phyloP scores from a whole-genome alignment of 2,329 filamentous ascomycete species.

The Canariomyces notabilis region DNA sequence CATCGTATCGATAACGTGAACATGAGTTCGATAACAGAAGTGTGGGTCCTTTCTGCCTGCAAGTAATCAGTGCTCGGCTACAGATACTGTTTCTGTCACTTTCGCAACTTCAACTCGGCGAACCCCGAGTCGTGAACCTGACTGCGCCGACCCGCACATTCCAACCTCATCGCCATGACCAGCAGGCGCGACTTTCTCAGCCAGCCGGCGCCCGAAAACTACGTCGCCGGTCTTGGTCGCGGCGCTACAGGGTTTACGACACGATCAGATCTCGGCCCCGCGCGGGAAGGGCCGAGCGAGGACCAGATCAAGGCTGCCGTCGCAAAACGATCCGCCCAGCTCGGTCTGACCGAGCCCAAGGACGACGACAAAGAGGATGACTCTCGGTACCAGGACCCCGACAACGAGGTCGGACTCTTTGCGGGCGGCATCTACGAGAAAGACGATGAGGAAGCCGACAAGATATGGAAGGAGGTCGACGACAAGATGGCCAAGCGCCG shows the following conservation, averaged over 20 bases:
- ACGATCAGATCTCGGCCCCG: constrained; percentile 90
- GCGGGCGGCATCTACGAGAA: constrained; percentile 94
- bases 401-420: constrained; percentile 94
- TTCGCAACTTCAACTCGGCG: too few relatives aligned
- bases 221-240: constrained; percentile 93
- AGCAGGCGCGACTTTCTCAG: constrained; percentile 78
- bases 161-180: constrained; percentile 37
- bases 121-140: too few relatives aligned
- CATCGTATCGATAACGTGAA: too few relatives aligned
- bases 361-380: constrained; percentile 69
- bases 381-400: constrained; percentile 87
- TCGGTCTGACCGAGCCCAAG: constrained; percentile 54
- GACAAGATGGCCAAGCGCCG: constrained; percentile 93
- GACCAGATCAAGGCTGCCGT: constrained; percentile 98
- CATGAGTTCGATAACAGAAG: too few relatives aligned
- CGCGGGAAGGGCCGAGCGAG: constrained; percentile 89
- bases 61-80: too few relatives aligned
- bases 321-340: constrained; percentile 82
- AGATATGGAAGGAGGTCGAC: constrained; percentile 92
- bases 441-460: constrained; percentile 95
- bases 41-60: too few relatives aligned
- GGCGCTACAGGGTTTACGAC: constrained; percentile 98
- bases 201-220: constrained; percentile 80
- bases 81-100: too few relatives aligned
- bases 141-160: background rate